These are phyloP conservation scores for Chalciporus pseudorubinellus DNA, from an alignment of 768 basidiomycete genomes.

Conservation along the genomic window DNA sequence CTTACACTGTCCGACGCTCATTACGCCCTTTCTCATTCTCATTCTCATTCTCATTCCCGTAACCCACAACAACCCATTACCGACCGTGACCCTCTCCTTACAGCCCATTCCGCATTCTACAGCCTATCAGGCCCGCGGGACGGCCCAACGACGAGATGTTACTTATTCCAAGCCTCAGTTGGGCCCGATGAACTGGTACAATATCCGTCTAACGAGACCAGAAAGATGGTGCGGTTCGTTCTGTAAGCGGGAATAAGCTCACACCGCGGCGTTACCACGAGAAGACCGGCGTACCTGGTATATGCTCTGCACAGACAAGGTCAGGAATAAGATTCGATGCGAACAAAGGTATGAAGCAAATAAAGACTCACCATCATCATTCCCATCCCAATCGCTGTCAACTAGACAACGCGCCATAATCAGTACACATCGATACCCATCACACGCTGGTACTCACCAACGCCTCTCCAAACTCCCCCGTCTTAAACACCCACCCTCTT, in stretches of 20 bases:
- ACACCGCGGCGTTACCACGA: neutral
- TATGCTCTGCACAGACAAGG: slow-evolving; percentile 50
- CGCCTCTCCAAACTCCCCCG: slow-evolving; percentile 67
- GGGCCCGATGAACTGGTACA: slow-evolving; percentile 90
- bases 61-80: no score
- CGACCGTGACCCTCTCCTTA: no score
- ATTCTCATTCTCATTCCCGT: no score
- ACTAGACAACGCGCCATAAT: no score
- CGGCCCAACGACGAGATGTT: no score
- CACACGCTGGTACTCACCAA: slow-evolving; percentile 51
- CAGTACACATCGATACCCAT: no score
- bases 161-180: slow-evolving; percentile 43
- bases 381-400: slow-evolving; percentile 78
- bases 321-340: neutral
- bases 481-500: slow-evolving; percentile 69
- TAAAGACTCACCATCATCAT: slow-evolving; percentile 76
- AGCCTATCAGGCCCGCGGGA: no score
- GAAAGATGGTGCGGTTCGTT: slow-evolving; percentile 80
- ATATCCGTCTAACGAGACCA: slow-evolving; percentile 71
- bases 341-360: neutral
- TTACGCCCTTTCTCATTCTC: no score
- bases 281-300: slow-evolving; percentile 56
- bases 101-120: no score
- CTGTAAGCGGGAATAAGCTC: slow-evolving; percentile 25
- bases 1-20: no score